Conservation (phyloP, 257 asterid species). For the Jacaranda copaia region DNA sequence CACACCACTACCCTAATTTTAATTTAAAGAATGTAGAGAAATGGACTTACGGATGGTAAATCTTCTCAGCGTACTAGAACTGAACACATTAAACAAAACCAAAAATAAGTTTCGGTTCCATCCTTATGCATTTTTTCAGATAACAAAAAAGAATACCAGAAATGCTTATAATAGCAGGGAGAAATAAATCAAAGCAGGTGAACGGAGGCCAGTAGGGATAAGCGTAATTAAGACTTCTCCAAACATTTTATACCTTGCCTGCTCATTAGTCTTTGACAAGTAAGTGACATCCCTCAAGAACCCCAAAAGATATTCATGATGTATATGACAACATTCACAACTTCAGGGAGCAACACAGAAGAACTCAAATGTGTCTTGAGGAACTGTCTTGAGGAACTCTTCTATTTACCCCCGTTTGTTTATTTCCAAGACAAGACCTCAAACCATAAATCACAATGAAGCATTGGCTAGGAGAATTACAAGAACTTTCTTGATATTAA, state of each 20-base stretch:
- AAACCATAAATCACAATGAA: background rate
- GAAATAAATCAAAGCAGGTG: conserved; percentile 24
- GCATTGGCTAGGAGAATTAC: conserved; percentile 8
- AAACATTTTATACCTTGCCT: background rate
- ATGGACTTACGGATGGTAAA: conserved; percentile 87
- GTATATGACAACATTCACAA: background rate
- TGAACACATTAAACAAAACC: conserved; percentile 51
- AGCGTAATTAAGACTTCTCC: conserved; percentile 6
- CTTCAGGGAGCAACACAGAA: conserved; percentile 7
- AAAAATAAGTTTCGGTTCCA: conserved; percentile 38
- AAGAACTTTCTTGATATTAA: background rate
- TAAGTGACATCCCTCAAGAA: background rate
- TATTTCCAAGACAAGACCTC: conserved; percentile 8
- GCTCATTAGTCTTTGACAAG: background rate
- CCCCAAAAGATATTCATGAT: background rate
- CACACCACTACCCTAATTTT: background rate
- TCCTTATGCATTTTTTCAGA: conserved; percentile 22
- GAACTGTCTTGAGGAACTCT: background rate
- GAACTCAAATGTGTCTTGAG: background rate
- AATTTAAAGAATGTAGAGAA: conserved; percentile 21
- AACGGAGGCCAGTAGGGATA: conserved; percentile 13
- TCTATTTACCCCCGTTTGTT: background rate
- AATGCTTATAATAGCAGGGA: conserved; percentile 23
- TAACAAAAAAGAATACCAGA: background rate
- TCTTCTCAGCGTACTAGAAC: conserved; percentile 62